These are phyloP conservation scores for Fraxinus albicans DNA, from an alignment of 305 asterid genomes.

Conservation along the genomic window DNA sequence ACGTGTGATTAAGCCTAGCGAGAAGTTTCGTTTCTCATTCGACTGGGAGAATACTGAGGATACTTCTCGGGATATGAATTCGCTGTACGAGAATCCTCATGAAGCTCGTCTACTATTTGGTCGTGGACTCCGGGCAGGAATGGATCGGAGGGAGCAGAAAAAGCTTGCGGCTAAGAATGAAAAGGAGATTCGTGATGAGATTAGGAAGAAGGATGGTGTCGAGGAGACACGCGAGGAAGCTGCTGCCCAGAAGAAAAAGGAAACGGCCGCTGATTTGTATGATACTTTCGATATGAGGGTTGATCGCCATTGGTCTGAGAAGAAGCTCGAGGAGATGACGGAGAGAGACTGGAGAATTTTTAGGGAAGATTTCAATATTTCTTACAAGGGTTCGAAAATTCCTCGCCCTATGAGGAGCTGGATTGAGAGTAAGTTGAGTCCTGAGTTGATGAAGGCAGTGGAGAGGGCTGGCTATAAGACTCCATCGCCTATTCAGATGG, in stretches of 20 bases:
- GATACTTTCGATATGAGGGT: constrained; percentile 8
- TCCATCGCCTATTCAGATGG: neutral
- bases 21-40: constrained; percentile 39
- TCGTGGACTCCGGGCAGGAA: neutral
- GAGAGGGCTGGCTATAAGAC: neutral
- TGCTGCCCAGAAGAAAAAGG: constrained; percentile 36
- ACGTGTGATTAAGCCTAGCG: constrained; percentile 33
- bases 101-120: neutral
- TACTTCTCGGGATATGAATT: constrained; percentile 40
- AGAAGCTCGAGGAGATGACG: neutral
- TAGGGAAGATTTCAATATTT: neutral
- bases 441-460: constrained; percentile 40
- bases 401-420: constrained; percentile 46
- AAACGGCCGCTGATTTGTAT: constrained; percentile 36
- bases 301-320: neutral
- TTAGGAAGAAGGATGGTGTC: constrained; percentile 35
- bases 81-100: constrained; percentile 19
- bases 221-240: constrained; percentile 38
- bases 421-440: constrained; percentile 36
- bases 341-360: neutral
- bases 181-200: neutral
- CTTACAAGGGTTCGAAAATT: constrained; percentile 18
- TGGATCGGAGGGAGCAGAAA: neutral
- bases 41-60: constrained; percentile 51
- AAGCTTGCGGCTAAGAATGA: neutral